Evolutionary conservation across 495 filamentous ascomycete species (phyloP), one percentile per base, ranked within the genome.

Genomic region (Neurospora sp.): DNA sequence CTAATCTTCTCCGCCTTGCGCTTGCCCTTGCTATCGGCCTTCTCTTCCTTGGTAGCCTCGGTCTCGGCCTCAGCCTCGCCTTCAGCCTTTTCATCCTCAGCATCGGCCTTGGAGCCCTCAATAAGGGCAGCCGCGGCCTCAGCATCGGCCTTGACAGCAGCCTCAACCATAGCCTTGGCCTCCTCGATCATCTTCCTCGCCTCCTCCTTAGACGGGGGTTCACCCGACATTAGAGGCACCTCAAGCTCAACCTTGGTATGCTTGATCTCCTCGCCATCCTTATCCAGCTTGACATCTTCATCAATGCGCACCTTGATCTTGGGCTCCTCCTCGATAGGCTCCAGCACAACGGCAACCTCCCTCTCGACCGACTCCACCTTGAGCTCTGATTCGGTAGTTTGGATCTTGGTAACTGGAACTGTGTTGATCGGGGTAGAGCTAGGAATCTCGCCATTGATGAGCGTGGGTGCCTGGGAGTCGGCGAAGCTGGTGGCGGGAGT

Each of bases 141-240:
- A 11, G 83, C 84, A 1, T 81, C 81, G 39, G 90, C 86, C 66
- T 88, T 80, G 74, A 90, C 89, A 54, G 93, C 94, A 71, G 92
- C 92, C 70, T 92, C 88, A 7, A 98, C 96, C 93, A 98, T 97
- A 75, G 90, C 89, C 80, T 92, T 93, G 8, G 96, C 96, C 80
- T 92, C 88, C 69, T 89, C 90, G 66, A 98, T 90, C 91, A 98
- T 92, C 40, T 90, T 86, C 72, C 92, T 85, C 0, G 94, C 89
- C 70, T 92, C 90, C 48, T 92, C 92, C 4, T 92, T 88, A 11
- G 91, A 86, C 0, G 92, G 92, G 11, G 93, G 82, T 46, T 94
- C 90, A 18, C 91, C 89, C 1, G 54, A 27, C 12, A 86, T 83
- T 54, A 84, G 40, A 14, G 84, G 86, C 14, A 90, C 85, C 77